Evolutionary conservation across 768 basidiomycete genomes (phyloP).

Genomic region (Agaricus blazei): DNA sequence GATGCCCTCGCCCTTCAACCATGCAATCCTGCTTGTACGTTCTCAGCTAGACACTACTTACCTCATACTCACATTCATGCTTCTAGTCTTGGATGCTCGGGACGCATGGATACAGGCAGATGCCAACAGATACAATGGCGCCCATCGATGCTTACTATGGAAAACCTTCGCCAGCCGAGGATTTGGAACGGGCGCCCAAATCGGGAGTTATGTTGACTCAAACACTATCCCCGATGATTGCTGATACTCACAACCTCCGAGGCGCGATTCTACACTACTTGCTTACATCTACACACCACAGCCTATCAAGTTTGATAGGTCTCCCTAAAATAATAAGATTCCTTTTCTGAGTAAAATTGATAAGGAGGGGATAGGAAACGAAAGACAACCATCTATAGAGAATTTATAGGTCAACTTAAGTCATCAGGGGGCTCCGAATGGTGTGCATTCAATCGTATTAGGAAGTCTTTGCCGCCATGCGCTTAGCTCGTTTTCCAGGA

Average conservation of each 20-base stretch:
- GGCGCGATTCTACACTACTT: too few relatives aligned
- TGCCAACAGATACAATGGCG: slow-evolving; percentile 18
- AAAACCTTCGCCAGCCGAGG: slow-evolving; percentile 23
- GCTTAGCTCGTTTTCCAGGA: too few relatives aligned
- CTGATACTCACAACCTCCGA: neutral
- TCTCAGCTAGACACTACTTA: neutral
- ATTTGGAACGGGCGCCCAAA: slow-evolving; percentile 17
- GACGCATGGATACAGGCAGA: slow-evolving; percentile 21
- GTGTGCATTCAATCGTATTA: too few relatives aligned
- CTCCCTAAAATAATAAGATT: too few relatives aligned
- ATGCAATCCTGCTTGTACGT: slow-evolving; percentile 40
- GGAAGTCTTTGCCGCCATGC: too few relatives aligned
- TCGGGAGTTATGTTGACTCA: neutral
- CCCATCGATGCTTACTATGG: slow-evolving; percentile 23
- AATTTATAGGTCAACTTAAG: too few relatives aligned
- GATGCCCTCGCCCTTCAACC: slow-evolving; percentile 42
- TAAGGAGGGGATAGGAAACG: too few relatives aligned
- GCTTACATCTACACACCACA: too few relatives aligned
- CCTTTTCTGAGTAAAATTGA: too few relatives aligned
- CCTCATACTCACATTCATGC: neutral
- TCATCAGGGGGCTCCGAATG: too few relatives aligned
- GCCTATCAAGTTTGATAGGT: too few relatives aligned
- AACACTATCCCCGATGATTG: slow-evolving; percentile 1
- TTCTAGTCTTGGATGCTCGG: slow-evolving; percentile 15
- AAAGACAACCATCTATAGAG: too few relatives aligned